Evolutionary conservation across 2,329 filamentous ascomycete genomes (phyloP), one percentile per base, ranked within the genome.

Genomic region (Alternaria tenuissima): DNA sequence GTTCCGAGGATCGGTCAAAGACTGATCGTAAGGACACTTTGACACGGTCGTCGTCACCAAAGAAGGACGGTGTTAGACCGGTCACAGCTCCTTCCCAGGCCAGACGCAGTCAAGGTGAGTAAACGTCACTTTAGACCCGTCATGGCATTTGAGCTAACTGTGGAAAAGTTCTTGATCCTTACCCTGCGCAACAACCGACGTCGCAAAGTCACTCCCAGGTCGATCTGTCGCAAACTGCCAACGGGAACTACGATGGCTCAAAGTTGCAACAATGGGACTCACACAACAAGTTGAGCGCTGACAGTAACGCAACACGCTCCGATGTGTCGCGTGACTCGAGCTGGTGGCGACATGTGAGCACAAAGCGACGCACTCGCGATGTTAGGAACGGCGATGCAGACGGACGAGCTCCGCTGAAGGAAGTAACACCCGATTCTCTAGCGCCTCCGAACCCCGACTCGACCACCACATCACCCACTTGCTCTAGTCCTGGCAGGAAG

Each of bases 271-370:
- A 71, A 36, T 78, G 76, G 76, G 73, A 76, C 11, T 46, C 46
- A 11, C 65, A 67, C 42, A 71, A 63, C 54, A 77, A 77, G 52
- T 39, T 68, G 22, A 74, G 74, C 46, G 72, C 62, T 42, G 75
- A 77, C 42, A 74, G 70, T 42, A 74, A 62, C 43, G 61, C 64
- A 22, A 70, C 74, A 5, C 67, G 68, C 53, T 74, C 73, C 11
- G 75, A 77, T 57, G 64, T 48, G 5, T 73, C 70, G 14, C 74
- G 74, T 41, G 75, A 78, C 38, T 66, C 70, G 11, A 69, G 63
- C 34, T 78, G 76, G 76, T 78, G 76, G 76, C 69, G 73, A 48
- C 74, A 74, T 41, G 74, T 75, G 68, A 71, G 76, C 42, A 68
- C 71, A 24, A 68, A 74, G 44, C 72, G 73, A 39, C 57, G 58